phyloP scores from a whole-genome alignment of 352 stramenopile genomes.

The Vaucheria bursata region DNA sequence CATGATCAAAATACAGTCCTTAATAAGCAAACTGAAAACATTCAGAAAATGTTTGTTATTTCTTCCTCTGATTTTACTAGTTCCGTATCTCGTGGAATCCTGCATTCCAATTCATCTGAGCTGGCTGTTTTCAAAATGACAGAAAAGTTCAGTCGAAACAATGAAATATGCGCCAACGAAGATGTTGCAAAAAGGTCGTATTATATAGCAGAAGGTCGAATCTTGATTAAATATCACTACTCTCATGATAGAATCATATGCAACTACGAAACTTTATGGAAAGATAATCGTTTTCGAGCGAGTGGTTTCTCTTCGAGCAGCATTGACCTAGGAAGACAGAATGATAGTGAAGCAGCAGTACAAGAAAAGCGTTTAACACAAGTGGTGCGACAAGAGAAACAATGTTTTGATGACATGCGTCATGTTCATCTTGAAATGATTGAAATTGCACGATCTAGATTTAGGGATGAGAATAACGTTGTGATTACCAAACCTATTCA shows the following conservation, averaged over 20 bases:
- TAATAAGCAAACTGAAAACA: neutral
- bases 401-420: slow-evolving; percentile 73
- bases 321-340: neutral
- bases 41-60: neutral
- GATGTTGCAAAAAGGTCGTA: slow-evolving; percentile 78
- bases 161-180: slow-evolving; percentile 34
- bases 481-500: slow-evolving; percentile 23
- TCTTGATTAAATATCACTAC: slow-evolving; percentile 79
- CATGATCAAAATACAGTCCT: neutral
- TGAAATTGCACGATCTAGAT: slow-evolving; percentile 75
- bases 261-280: slow-evolving; percentile 31
- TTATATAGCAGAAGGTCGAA: slow-evolving; percentile 74
- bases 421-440: slow-evolving; percentile 75
- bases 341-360: neutral
- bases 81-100: neutral
- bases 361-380: no score
- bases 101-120: neutral
- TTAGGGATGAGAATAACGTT: slow-evolving; percentile 60
- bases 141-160: slow-evolving; percentile 70
- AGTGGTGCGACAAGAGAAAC: no score
- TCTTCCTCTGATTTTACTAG: neutral
- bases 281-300: slow-evolving; percentile 22
- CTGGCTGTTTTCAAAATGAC: slow-evolving; percentile 82
- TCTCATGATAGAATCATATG: slow-evolving; percentile 53
- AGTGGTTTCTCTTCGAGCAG: no score